Evolutionary conservation across 2,329 filamentous ascomycete genomes (phyloP).

Genomic region (Neonectria sp.): DNA sequence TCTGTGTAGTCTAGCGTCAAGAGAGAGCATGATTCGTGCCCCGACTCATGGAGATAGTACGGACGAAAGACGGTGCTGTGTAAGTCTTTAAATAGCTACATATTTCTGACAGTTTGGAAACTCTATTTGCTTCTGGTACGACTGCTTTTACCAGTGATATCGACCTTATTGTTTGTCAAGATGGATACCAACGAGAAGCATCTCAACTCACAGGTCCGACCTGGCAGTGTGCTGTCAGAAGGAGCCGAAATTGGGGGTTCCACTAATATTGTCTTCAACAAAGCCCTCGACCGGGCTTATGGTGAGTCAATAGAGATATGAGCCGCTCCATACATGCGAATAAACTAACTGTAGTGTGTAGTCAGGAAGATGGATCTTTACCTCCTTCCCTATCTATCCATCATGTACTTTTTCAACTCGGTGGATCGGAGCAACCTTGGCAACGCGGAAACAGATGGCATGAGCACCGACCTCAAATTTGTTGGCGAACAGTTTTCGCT

Average conservation of each 20-base stretch:
- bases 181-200: conserved; percentile 24
- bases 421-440: conserved; percentile 60
- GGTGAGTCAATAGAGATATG: not conserved
- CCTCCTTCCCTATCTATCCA: conserved; percentile 58
- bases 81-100: conserved; percentile 7
- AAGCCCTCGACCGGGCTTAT: conserved; percentile 22
- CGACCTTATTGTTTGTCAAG: not conserved
- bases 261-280: conserved; percentile 22
- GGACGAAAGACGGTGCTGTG: not conserved
- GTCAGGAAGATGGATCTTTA: conserved; percentile 58
- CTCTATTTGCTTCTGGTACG: not conserved
- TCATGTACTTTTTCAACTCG: conserved; percentile 51
- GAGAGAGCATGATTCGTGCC: not conserved
- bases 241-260: conserved; percentile 12
- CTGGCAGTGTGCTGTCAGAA: conserved; percentile 13
- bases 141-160: not conserved
- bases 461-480: conserved; percentile 56
- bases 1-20: conserved; percentile 8
- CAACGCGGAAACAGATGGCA: conserved; percentile 65
- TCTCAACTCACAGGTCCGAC: conserved; percentile 4
- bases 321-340: not conserved
- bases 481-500: conserved; percentile 60
- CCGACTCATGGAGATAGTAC: not conserved
- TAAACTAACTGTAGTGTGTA: conserved; percentile 7
- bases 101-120: not conserved